phyloP scores from a whole-genome alignment of 352 stramenopile species.

The Stramenopiles sp. region DNA sequence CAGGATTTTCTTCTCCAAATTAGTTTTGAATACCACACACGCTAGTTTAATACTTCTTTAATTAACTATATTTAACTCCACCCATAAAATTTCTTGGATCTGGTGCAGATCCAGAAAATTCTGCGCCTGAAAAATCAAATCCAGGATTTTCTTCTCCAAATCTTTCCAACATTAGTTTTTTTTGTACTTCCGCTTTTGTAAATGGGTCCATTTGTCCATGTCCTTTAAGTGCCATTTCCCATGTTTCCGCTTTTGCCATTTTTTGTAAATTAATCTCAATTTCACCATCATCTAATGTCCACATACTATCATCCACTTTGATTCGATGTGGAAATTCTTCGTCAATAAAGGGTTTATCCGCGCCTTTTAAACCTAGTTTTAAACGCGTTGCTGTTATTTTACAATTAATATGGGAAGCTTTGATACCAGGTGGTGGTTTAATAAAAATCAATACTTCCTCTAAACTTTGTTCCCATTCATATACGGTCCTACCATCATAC shows the following conservation, averaged over 20 bases:
- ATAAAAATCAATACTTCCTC: constrained; percentile 88
- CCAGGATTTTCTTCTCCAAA: constrained; percentile 96
- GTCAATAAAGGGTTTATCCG: constrained; percentile 72
- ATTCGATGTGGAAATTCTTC: constrained; percentile 70
- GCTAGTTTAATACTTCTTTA: too few species aligned
- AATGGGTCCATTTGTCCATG: constrained; percentile 66
- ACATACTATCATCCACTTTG: constrained; percentile 78
- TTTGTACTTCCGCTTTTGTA: constrained; percentile 70
- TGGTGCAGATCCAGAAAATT: constrained; percentile 84
- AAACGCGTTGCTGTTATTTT: constrained; percentile 66
- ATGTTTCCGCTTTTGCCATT: constrained; percentile 80
- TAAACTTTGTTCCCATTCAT: constrained; percentile 88
- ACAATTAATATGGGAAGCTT: constrained; percentile 50
- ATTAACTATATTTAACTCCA: constrained; percentile 59
- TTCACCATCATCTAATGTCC: constrained; percentile 61
- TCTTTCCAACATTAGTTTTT: constrained; percentile 87
- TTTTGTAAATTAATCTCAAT: constrained; percentile 80
- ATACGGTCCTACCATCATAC: constrained; percentile 43
- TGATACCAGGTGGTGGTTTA: constrained; percentile 51
- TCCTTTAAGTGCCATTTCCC: constrained; percentile 60
- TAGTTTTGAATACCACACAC: too few species aligned
- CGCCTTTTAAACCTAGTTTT: constrained; percentile 57
- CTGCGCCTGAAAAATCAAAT: constrained; percentile 89
- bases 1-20: constrained; percentile 94
- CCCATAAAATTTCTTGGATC: constrained; percentile 92